Percentiles rank a stretch among this genome's conserved stretches.
phyloP scores from a whole-genome alignment of 495 filamentous ascomycete species.

The Aspergillus diversus region DNA sequence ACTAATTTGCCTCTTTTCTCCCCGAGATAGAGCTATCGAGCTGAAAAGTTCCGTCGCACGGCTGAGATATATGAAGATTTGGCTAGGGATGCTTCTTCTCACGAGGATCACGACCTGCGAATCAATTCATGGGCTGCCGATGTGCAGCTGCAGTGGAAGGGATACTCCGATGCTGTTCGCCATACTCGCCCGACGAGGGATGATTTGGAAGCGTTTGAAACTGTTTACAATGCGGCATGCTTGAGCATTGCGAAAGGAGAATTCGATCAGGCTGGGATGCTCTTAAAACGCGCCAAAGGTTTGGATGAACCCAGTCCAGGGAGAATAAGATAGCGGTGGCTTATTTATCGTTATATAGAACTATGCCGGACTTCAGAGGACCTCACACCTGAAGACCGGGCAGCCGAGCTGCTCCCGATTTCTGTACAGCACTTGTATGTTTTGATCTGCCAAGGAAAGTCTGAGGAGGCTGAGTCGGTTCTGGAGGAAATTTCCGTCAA shows the following conservation, averaged over 20 bases:
- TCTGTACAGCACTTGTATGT: constrained; percentile 85
- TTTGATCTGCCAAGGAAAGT: constrained; percentile 69
- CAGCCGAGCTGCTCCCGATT: constrained; percentile 82
- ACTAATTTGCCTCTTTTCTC: constrained; percentile 14
- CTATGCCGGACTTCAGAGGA: constrained; percentile 85
- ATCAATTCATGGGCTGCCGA: constrained; percentile 83
- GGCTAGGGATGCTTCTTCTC: constrained; percentile 43
- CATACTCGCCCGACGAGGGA: constrained; percentile 66
- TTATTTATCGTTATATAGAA: constrained; percentile 49
- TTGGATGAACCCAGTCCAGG: constrained; percentile 17
- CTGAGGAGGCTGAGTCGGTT: constrained; percentile 70
- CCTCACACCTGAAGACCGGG: constrained; percentile 79
- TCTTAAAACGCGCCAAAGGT: constrained; percentile 82
- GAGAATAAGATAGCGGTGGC: not conserved
- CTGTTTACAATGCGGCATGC: constrained; percentile 90
- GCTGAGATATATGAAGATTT: constrained; percentile 71
- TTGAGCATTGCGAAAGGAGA: constrained; percentile 80
- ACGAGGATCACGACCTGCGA: constrained; percentile 81
- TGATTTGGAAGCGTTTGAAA: constrained; percentile 90
- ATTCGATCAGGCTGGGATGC: constrained; percentile 70
- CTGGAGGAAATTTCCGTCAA: constrained; percentile 64
- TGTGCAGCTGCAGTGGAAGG: constrained; percentile 87
- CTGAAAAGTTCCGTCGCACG: constrained; percentile 77
- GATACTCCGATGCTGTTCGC: constrained; percentile 55
- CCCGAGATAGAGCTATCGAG: constrained; percentile 67